Evolutionary conservation across 1,284 basidiomycete genomes (phyloP), one percentile per base, ranked within the genome.

Genomic region (Phlebopus sp.): DNA sequence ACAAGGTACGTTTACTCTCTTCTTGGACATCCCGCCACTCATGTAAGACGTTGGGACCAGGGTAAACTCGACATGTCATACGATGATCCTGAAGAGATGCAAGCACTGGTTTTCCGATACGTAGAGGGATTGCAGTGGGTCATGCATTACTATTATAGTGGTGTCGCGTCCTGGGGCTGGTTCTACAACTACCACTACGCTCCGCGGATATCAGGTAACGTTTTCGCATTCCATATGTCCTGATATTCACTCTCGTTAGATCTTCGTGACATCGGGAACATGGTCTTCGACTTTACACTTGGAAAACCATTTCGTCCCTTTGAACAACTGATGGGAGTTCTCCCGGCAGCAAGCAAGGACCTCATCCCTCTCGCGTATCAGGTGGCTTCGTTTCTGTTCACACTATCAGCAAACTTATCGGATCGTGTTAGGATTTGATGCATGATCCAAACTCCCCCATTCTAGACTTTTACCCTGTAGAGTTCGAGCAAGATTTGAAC

Each of bases 121-220:
- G 80, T 93, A 32, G 93, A 99, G 66, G 97, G 96, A 1, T 71
- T 99, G 52, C 97, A 99, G 66, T 99, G 96, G 97, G 93, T 99
- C 27, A 88, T 99, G 83, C 90, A 94, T 66, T 99, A 99, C 70
- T 99, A 99, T 69, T 98, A 98, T 70, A 85, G 90, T 55, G 96
- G 96, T 30, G 94, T 97, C 13, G 90, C 92, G 2, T 95, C 92
- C 5, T 99, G 96, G 96, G 83, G 92, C 21, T 99, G 97, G 97
- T 99, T 97, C 75, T 99, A 98, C 72, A 77, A 95, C 65, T 98
- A 97, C 67, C 96, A 99, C 68, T 99, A 97, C 68, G 90, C 96
- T 0, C 96, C 94, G 13, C 82, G 92, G 43, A 95, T 97, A 54
- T 92, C 91, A 35, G 93, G 92, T 92, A 55, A 50, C 19, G 3